These are phyloP conservation scores for Annulohypoxylon stygium DNA, from an alignment of 495 filamentous ascomycete genomes.

Conservation along the genomic window DNA sequence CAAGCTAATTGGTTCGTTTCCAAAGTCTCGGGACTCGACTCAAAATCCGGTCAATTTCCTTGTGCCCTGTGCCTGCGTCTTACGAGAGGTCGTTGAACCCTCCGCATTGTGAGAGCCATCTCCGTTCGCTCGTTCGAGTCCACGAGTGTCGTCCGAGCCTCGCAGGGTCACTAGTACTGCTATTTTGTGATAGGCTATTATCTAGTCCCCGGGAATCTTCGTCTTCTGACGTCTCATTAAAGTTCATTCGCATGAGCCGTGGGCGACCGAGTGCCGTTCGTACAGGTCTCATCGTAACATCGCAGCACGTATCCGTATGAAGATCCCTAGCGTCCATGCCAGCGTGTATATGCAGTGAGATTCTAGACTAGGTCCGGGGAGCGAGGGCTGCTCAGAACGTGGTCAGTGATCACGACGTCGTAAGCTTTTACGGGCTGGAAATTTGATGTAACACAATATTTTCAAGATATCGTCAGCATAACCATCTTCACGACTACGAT, in stretches of 20 bases:
- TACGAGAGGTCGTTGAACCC: slow-evolving; percentile 27
- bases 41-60: slow-evolving; percentile 36
- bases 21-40: slow-evolving; percentile 35
- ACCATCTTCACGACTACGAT: neutral
- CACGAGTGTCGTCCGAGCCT: slow-evolving; percentile 1
- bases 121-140: neutral
- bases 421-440: slow-evolving; percentile 16
- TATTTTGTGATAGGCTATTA: slow-evolving; percentile 6
- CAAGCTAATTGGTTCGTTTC: slow-evolving; percentile 34
- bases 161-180: neutral
- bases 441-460: slow-evolving; percentile 13
- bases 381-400: slow-evolving; percentile 17
- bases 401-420: slow-evolving; percentile 11
- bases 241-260: slow-evolving; percentile 24
- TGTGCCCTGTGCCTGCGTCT: slow-evolving; percentile 3
- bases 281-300: slow-evolving; percentile 18
- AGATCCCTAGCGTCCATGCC: slow-evolving; percentile 33
- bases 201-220: neutral
- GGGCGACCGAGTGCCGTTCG: slow-evolving; percentile 16
- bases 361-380: slow-evolving; percentile 6
- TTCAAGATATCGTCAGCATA: slow-evolving; percentile 6
- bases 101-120: slow-evolving; percentile 18
- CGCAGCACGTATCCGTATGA: slow-evolving; percentile 33
- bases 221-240: slow-evolving; percentile 26
- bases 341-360: slow-evolving; percentile 14